phyloP scores from a whole-genome alignment of 1,284 basidiomycete genomes.

The Calocybe gambosa region DNA sequence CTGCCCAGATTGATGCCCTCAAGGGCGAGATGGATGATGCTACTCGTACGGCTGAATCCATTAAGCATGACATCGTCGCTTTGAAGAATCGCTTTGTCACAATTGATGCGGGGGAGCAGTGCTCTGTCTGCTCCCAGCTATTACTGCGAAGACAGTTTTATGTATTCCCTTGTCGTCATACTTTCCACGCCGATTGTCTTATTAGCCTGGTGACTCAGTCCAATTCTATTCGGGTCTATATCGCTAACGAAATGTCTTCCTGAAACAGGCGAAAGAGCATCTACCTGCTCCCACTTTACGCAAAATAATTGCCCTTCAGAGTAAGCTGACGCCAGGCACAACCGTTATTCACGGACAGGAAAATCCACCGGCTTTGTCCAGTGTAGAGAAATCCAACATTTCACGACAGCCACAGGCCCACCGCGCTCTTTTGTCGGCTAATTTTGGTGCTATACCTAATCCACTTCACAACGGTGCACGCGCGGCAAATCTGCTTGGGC shows the following conservation, averaged over 20 bases:
- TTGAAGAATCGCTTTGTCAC: conserved; percentile 91
- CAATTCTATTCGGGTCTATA: conserved; percentile 1
- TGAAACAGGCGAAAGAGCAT: conserved; percentile 80
- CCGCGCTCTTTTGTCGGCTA: conserved; percentile 67
- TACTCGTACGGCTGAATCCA: conserved; percentile 85
- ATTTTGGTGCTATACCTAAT: conserved; percentile 48
- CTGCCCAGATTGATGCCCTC: conserved; percentile 83
- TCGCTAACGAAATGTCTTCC: conserved; percentile 14
- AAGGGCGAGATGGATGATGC: conserved; percentile 97
- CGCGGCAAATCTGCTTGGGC: conserved; percentile 61
- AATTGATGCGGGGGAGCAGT: conserved; percentile 84
- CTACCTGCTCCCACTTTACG: conserved; percentile 76
- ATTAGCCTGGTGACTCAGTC: conserved; percentile 72
- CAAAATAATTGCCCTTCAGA: conserved; percentile 80
- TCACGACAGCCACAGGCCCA: conserved; percentile 46
- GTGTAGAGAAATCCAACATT: conserved; percentile 1
- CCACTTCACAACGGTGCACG: conserved; percentile 55
- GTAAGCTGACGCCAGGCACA: conserved; percentile 63
- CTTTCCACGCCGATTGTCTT: conserved; percentile 93
- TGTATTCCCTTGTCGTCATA: conserved; percentile 96
- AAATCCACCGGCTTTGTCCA: conserved; percentile 26
- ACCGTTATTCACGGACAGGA: conserved; percentile 25
- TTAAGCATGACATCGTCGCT: conserved; percentile 86
- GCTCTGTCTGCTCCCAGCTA: conserved; percentile 72
- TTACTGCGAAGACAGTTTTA: conserved; percentile 92